Conservation (phyloP, 306 rosid genomes). For the Pyrus communis region DNA sequence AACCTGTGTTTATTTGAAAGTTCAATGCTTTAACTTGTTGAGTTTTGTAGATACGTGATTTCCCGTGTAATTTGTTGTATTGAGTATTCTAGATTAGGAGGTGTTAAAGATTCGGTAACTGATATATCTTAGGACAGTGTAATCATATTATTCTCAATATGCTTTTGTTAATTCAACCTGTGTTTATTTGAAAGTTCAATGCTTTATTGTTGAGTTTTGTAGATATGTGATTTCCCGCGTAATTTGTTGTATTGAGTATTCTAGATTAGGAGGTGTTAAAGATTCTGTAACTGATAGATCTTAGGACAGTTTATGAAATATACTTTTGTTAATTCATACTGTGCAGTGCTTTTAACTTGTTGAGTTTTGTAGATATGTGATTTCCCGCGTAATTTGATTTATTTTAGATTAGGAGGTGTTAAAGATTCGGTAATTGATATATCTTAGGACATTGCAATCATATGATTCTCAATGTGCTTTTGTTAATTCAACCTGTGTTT, state of each 20-base stretch:
- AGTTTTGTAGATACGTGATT: too few relatives aligned
- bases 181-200: constrained; percentile 18
- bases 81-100: too few relatives aligned
- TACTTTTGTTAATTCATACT: too few relatives aligned
- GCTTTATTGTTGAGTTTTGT: neutral
- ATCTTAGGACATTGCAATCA: neutral
- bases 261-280: neutral
- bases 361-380: too few relatives aligned
- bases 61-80: too few relatives aligned
- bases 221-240: neutral
- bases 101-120: too few relatives aligned
- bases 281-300: constrained; percentile 14
- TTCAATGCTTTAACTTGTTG: too few relatives aligned
- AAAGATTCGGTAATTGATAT: too few relatives aligned
- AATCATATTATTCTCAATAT: neutral
- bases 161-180: neutral
- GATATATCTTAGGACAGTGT: neutral
- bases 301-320: neutral
- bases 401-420: too few relatives aligned
- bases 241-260: constrained; percentile 8
- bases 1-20: too few relatives aligned
- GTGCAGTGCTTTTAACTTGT: too few relatives aligned
- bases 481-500: neutral
- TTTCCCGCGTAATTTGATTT: too few relatives aligned
- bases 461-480: neutral